Evolutionary conservation across 306 rosid species (phyloP), one percentile per base, ranked within the genome.

Genomic region (Malus fusca): DNA sequence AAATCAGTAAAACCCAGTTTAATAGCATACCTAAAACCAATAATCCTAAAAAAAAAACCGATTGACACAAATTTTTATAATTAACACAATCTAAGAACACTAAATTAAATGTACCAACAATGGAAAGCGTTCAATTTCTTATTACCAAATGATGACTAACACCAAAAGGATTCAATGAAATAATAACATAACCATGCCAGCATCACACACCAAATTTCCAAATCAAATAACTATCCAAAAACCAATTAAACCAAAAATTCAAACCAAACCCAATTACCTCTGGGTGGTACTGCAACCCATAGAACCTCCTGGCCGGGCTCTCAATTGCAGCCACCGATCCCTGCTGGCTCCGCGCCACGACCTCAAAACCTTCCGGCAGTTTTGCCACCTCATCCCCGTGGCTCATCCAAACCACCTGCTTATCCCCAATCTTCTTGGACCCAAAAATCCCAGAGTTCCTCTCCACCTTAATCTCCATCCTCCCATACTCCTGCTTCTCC

Each of bases 221-320:
- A 30, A 31, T 6, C 68, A 25, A 64, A 23, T 31, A 60, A 31
- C 15, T 8, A 64, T 64, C 43, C 43, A 28, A 63, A 28, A 63
- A 52, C 59, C 14, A 68, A 82, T 26, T 15, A 44, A 51, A 4
- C 25, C 0, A 37, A 37, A 66, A 59, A 19, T 3, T 13, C 31
- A 40, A 69, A 68, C 22, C 65, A 77, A 53, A 84, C 30, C 14
- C 19, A 31, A 42, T 71, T 75, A 87, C 98, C 98, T 95, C 98
- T 2, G 98, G 97, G 71, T 95, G 99, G 79, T 95, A 95, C 84
- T 95, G 99, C 31, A 95, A 89, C 15, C 99, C 97, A 73, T 81
- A 92, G 68, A 95, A 82, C 89, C 85, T 87, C 80, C 86, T 78
- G 19, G 68, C 66, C 19, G 75, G 83, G 22, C 87, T 85, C 72